A percentile compares a stretch with the other conserved stretches of the same genome.
Evolutionary conservation across 208 protist genomes (phyloP).

Genomic region (Leishmania arabica): DNA sequence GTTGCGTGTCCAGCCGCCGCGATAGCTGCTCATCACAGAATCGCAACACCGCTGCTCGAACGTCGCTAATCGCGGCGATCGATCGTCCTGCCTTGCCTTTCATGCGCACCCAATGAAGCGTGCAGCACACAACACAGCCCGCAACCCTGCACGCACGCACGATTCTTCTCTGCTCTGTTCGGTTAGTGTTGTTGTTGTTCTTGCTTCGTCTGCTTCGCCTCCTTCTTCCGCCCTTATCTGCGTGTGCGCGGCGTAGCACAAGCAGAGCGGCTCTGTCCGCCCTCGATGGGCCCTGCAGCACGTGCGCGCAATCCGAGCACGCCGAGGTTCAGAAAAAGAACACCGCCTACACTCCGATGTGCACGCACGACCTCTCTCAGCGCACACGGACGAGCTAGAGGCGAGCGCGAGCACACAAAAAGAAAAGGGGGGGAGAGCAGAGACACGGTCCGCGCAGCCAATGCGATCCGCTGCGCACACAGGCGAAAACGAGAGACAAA

Average conservation of each 20-base stretch:
- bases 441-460: not conserved
- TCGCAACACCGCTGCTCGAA: conserved; percentile 20
- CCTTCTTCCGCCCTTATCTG: not conserved
- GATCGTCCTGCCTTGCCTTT: conserved; percentile 1
- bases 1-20: conserved; percentile 37
- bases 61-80: conserved; percentile 13
- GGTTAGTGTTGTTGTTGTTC: not conserved
- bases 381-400: not conserved
- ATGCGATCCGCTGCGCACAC: not conserved
- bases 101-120: conserved; percentile 4
- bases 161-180: not conserved
- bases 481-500: not conserved
- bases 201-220: too few species aligned
- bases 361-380: not conserved
- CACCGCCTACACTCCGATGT: not conserved
- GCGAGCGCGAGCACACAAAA: not conserved
- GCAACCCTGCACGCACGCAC: not conserved
- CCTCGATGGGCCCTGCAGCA: not conserved
- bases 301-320: not conserved
- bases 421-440: not conserved
- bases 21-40: conserved; percentile 27
- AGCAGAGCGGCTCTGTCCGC: not conserved
- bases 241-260: not conserved
- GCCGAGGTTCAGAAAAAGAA: not conserved
- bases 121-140: not conserved